Evolutionary conservation across 148 eudicot species (phyloP).

Genomic region (Polygonum maritimum): DNA sequence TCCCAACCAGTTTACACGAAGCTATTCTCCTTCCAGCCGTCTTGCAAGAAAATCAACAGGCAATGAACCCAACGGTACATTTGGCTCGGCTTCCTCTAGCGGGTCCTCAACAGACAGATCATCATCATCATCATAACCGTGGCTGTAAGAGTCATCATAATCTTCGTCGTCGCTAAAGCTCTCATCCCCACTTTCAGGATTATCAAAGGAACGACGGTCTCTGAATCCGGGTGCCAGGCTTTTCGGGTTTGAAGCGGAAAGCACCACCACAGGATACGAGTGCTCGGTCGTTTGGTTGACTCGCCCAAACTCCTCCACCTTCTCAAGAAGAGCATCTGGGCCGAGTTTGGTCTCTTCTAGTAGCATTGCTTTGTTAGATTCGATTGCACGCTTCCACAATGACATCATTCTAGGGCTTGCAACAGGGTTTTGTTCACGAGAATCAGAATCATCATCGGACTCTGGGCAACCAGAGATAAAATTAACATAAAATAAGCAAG

Average conservation of each 20-base stretch:
- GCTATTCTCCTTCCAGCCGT: conserved; percentile 17
- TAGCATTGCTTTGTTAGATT: conserved; percentile 69
- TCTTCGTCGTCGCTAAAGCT: conserved; percentile 20
- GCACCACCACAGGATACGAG: conserved; percentile 59
- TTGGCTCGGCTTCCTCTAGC: conserved; percentile 20
- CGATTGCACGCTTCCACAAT: conserved; percentile 75
- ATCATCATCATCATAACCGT: conserved; percentile 19
- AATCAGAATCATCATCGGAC: conserved; percentile 8
- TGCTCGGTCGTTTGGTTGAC: conserved; percentile 52
- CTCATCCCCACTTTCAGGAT: conserved; percentile 13
- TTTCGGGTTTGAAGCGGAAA: conserved; percentile 23
- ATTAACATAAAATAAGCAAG: neutral
- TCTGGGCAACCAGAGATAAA: neutral
- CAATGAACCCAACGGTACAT: conserved; percentile 55
- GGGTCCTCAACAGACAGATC: conserved; percentile 27
- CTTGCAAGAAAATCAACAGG: conserved; percentile 59
- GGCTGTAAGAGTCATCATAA: conserved; percentile 20
- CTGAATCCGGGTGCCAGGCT: conserved; percentile 16
- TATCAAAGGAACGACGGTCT: neutral
- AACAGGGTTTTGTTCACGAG: conserved; percentile 13
- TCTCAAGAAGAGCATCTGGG: conserved; percentile 67
- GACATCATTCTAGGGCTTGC: conserved; percentile 84
- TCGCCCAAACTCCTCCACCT: conserved; percentile 71
- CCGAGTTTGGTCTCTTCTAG: conserved; percentile 47
- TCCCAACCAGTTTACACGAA: neutral